phyloP scores from a whole-genome alignment of 306 rosid genomes.

The Vicia sativa region DNA sequence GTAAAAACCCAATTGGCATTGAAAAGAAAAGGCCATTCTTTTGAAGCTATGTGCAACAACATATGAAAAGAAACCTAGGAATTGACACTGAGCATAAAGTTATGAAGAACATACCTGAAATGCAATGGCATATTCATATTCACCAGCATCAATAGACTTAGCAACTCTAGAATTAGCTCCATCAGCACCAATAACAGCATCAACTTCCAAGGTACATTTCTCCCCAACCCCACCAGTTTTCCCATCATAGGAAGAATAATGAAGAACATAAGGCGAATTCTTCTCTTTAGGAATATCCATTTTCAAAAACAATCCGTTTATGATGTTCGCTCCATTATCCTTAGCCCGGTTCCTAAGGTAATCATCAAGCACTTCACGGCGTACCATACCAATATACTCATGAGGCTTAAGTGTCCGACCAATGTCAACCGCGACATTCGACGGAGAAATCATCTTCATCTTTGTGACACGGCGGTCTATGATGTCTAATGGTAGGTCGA shows the following conservation, averaged over 20 bases:
- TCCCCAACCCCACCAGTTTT: conserved; percentile 75
- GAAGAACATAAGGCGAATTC: conserved; percentile 70
- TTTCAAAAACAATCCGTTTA: conserved; percentile 84
- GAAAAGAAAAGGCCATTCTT: too few species aligned
- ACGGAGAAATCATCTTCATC: conserved; percentile 99
- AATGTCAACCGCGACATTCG: conserved; percentile 94
- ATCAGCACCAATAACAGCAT: conserved; percentile 95
- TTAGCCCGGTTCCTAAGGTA: conserved; percentile 73
- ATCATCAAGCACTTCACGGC: conserved; percentile 86
- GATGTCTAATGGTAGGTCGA: conserved; percentile 81
- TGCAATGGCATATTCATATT: conserved; percentile 93
- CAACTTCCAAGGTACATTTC: conserved; percentile 77
- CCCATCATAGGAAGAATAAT: conserved; percentile 69
- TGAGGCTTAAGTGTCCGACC: conserved; percentile 86
- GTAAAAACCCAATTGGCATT: too few species aligned
- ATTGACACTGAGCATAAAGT: neutral
- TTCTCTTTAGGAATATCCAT: conserved; percentile 72
- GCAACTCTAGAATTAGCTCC: conserved; percentile 98
- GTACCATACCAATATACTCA: conserved; percentile 95
- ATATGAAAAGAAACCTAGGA: neutral
- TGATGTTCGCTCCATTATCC: conserved; percentile 75
- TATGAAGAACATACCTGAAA: conserved; percentile 64
- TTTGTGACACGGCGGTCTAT: conserved; percentile 93
- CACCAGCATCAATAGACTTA: conserved; percentile 88
- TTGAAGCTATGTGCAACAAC: neutral